phyloP scores from a whole-genome alignment of 2,329 filamentous ascomycete genomes.

The Dryadomyces quercivorus region DNA sequence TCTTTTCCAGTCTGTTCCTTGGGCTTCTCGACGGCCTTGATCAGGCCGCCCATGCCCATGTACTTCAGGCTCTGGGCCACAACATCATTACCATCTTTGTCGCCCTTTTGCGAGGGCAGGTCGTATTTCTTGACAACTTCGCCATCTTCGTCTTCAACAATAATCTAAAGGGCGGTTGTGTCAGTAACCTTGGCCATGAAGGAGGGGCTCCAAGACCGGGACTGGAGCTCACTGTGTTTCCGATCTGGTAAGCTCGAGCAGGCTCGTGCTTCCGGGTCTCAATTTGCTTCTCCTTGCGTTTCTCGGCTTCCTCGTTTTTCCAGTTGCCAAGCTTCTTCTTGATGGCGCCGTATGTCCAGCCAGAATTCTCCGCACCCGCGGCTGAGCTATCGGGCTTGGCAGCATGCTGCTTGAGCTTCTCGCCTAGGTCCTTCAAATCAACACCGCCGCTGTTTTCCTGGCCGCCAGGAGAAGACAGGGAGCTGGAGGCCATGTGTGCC shows the following conservation, averaged over 20 bases:
- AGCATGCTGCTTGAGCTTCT: slow-evolving; percentile 10
- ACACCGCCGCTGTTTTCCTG: not conserved
- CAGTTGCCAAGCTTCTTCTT: slow-evolving; percentile 39
- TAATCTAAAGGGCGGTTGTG: slow-evolving; percentile 35
- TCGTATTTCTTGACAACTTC: slow-evolving; percentile 81
- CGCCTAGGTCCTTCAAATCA: slow-evolving; percentile 10
- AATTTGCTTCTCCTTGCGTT: slow-evolving; percentile 49
- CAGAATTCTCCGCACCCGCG: slow-evolving; percentile 19
- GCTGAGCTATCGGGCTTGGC: slow-evolving; percentile 11
- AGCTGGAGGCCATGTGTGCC: slow-evolving; percentile 27
- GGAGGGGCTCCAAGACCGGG: no score
- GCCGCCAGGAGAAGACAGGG: not conserved
- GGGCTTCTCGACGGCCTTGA: slow-evolving; percentile 26
- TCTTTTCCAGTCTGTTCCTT: slow-evolving; percentile 14
- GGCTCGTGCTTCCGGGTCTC: slow-evolving; percentile 49
- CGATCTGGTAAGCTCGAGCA: slow-evolving; percentile 75
- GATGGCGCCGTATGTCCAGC: slow-evolving; percentile 31
- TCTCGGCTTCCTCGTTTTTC: slow-evolving; percentile 47
- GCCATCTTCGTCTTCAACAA: slow-evolving; percentile 73
- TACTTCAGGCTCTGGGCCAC: slow-evolving; percentile 38
- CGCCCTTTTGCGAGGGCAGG: slow-evolving; percentile 43
- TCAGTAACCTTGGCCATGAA: not conserved
- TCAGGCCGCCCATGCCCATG: slow-evolving; percentile 36
- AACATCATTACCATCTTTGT: slow-evolving; percentile 25
- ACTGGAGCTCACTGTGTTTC: slow-evolving; percentile 50